phyloP scores from a whole-genome alignment of 768 basidiomycete species.

The Tubosaeta brunneosetosa region DNA sequence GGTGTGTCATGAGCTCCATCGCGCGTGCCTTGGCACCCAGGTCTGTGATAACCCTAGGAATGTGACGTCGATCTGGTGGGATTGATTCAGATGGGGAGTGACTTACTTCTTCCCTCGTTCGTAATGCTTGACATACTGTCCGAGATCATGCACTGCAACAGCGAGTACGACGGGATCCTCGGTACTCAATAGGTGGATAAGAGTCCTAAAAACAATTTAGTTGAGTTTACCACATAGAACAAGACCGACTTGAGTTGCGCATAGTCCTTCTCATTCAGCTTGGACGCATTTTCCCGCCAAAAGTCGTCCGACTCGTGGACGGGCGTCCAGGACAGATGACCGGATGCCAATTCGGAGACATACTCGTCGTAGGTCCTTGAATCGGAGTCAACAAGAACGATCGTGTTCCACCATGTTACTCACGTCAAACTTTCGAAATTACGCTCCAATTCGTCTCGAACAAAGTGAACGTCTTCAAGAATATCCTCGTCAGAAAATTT shows the following conservation, averaged over 20 bases:
- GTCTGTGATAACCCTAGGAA: slow-evolving; percentile 66
- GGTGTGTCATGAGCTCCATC: slow-evolving; percentile 91
- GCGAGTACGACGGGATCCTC: slow-evolving; percentile 76
- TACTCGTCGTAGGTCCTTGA: slow-evolving; percentile 94
- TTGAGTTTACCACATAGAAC: neutral
- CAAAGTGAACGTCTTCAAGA: slow-evolving; percentile 83
- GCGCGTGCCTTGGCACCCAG: slow-evolving; percentile 82
- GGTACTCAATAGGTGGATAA: slow-evolving; percentile 66
- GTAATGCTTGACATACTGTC: slow-evolving; percentile 89
- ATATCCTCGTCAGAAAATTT: slow-evolving; percentile 98
- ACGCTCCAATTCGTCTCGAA: slow-evolving; percentile 78
- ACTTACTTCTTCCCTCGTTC: slow-evolving; percentile 89
- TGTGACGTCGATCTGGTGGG: neutral
- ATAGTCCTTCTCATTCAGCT: slow-evolving; percentile 79
- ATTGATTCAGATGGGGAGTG: neutral
- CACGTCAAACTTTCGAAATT: slow-evolving; percentile 91
- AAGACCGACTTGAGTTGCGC: slow-evolving; percentile 72
- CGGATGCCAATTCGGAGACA: slow-evolving; percentile 81
- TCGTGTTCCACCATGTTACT: slow-evolving; percentile 20
- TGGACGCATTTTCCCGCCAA: slow-evolving; percentile 93
- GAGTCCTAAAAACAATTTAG: slow-evolving; percentile 43
- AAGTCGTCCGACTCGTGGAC: slow-evolving; percentile 96
- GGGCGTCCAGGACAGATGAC: slow-evolving; percentile 92
- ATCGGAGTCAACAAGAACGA: slow-evolving; percentile 1
- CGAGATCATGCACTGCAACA: slow-evolving; percentile 90